Evolutionary conservation across 352 stramenopile genomes (phyloP), one percentile per base, ranked within the genome.

Genomic region (Phytophthora idaei): DNA sequence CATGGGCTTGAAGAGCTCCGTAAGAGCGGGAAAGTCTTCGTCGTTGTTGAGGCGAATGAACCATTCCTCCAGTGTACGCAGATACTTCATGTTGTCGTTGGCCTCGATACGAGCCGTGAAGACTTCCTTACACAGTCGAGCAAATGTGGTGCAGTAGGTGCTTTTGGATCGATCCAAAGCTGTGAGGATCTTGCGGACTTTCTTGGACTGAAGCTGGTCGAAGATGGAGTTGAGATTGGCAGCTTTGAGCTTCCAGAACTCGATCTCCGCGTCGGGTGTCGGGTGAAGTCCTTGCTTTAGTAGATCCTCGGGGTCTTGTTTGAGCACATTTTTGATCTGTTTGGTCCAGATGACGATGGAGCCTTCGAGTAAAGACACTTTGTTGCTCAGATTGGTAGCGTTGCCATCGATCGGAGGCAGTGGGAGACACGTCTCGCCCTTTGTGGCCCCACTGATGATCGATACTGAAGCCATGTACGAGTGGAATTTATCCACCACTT

Each of bases 311-410:
- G 97, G 97, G 79, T 99, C 97, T 77, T 99, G 96, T 73, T 99
- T 99, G 25, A 99, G 78, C 2, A 99, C 94, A 66, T 95, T 98
- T 74, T 99, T 99, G 72, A 99, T 99, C 77, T 99, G 97, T 73
- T 99, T 99, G 34, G 97, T 99, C 97, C 97, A 99, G 1, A 97
- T 99, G 50, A 99, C 97, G 58, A 99, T 98, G 39, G 96, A 98
- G 4, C 94, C 92, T 77, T 99, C 97, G 0, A 99, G 80, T n/a
- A 99, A 74, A 11, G 96, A 98, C 61, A 99, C 98, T 36, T 97
- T 95, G 69, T 96, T 98, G 64, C 86, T 91, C 47, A 91, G 27
- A 42, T 90, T 92, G 7, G 78, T 83, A 0, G 86, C 82, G 36
- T 95, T 91, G 10, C 83, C 85, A 21, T 98, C 90, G 2, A 97